Percentiles rank a stretch among this genome's conserved stretches.
These are phyloP conservation scores for Neurospora pannonica DNA, from an alignment of 495 filamentous ascomycete genomes.

Conservation along the genomic window DNA sequence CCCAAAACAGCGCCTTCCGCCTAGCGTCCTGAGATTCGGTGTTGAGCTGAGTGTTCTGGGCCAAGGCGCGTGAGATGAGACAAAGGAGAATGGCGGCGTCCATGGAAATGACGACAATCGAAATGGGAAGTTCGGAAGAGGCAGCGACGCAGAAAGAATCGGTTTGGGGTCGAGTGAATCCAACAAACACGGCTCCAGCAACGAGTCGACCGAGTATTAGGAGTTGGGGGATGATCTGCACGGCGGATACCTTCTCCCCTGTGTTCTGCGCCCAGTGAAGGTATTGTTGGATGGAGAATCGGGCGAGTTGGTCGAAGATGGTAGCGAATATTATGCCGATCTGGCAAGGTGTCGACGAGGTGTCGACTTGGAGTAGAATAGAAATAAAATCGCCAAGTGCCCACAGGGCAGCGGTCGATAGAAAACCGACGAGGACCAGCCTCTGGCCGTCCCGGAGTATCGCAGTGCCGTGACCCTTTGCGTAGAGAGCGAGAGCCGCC, in stretches of 20 bases:
- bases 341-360: slow-evolving; percentile 36
- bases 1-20: slow-evolving; percentile 29
- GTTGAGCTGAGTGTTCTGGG: slow-evolving; percentile 1
- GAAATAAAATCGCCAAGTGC: slow-evolving; percentile 39
- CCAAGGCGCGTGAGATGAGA: slow-evolving; percentile 27
- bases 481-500: slow-evolving; percentile 40
- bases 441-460: slow-evolving; percentile 49
- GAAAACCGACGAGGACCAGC: slow-evolving; percentile 51
- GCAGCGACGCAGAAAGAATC: slow-evolving; percentile 40
- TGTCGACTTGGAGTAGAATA: slow-evolving; percentile 31
- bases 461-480: slow-evolving; percentile 38
- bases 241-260: slow-evolving; percentile 18
- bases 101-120: slow-evolving; percentile 31
- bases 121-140: slow-evolving; percentile 33
- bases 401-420: slow-evolving; percentile 42
- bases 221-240: slow-evolving; percentile 29
- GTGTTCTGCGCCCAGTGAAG: slow-evolving; percentile 37
- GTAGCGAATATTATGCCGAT: slow-evolving; percentile 38
- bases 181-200: slow-evolving; percentile 39
- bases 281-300: slow-evolving; percentile 42
- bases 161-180: slow-evolving; percentile 39
- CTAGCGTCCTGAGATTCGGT: slow-evolving; percentile 9
- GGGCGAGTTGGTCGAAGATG: slow-evolving; percentile 42
- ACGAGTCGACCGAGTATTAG: slow-evolving; percentile 36
- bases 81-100: slow-evolving; percentile 37